Evolutionary conservation across 2,329 filamentous ascomycete species (phyloP).

Genomic region (Fusarium liriodendri): DNA sequence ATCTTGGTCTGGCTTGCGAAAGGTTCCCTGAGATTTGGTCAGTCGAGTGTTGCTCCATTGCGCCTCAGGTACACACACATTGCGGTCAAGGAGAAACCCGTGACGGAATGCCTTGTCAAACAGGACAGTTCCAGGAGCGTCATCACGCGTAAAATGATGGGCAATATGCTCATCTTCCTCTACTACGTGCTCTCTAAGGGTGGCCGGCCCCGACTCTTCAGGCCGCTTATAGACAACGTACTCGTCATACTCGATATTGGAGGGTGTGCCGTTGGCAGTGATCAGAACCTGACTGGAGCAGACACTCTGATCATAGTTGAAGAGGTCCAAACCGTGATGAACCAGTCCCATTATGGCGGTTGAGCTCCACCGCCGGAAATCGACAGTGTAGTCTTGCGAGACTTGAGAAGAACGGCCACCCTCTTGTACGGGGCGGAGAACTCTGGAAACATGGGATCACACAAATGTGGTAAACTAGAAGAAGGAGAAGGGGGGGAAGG

Average conservation of each 20-base stretch:
- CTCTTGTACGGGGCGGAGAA: constrained; percentile 37
- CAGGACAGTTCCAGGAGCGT: constrained; percentile 45
- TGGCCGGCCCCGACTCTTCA: constrained; percentile 19
- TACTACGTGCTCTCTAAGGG: constrained; percentile 6
- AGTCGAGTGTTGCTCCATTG: background rate
- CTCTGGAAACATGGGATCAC: constrained; percentile 35
- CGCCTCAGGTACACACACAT: constrained; percentile 35
- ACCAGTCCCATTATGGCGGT: constrained; percentile 42
- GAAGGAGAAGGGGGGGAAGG: background rate
- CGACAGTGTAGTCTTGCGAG: constrained; percentile 38
- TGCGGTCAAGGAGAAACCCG: constrained; percentile 44
- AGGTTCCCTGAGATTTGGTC: constrained; percentile 35
- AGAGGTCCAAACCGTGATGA: constrained; percentile 49
- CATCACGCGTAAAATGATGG: constrained; percentile 49
- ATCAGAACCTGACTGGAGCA: constrained; percentile 50
- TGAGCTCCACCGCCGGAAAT: constrained; percentile 38
- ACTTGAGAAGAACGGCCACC: constrained; percentile 39
- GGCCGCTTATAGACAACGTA: constrained; percentile 50
- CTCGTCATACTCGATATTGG: constrained; percentile 52
- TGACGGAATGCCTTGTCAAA: constrained; percentile 49
- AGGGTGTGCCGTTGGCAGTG: constrained; percentile 42
- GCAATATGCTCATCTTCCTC: constrained; percentile 43
- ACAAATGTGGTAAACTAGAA: background rate
- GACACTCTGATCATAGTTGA: constrained; percentile 50
- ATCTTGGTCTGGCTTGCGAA: constrained; percentile 35